Evolutionary conservation across 2,329 filamentous ascomycete genomes (phyloP), one percentile per base, ranked within the genome.

Genomic region (Rugonectria rugulosa): DNA sequence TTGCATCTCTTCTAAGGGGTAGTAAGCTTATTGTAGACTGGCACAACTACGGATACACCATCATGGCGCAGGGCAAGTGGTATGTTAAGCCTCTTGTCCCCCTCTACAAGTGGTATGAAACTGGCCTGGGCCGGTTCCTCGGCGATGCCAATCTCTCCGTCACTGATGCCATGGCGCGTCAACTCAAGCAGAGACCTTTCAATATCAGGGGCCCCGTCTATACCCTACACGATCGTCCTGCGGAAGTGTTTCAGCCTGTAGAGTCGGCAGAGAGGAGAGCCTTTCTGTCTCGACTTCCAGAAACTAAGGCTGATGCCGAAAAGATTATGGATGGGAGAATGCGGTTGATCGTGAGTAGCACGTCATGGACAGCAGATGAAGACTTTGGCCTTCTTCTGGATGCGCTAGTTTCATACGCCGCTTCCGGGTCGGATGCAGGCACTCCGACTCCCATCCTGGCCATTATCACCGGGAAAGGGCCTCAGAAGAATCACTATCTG

Each of bases 41-140:
- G 95, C 95, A 99, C 79, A 99, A 99, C 75, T 98, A 97, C 74
- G 95, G 94, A 64, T 97, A 94, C 81, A 94, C 92, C 8, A 96
- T 99, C 65, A 85, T 99, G 4, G 90, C 83, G 5, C 80, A 83
- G 42, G 85, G 82, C 43, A 76, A 79, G 20, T 81, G 84, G 34
- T 73, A 70, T 6, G 38, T 51, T 24, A 91, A 96, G 68, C 89
- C 88, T 0, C 82, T 97, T n/a, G 92, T 97, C 8, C 81, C 76
- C 23, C 70, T 96, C 8, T 90, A 94, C 20, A 87, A 86, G 60
- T 81, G 81, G 69, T 97, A 97, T 69, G 95, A 99, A 75, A 83
- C 79, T 31, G 72, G 81, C 12, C 85, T 96, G 34, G 89, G 90
- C 43, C 83, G 83, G 24, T 78, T 81, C 50, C 90, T 91, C 5